Percentiles rank a stretch among this genome's conserved stretches.
Conservation (phyloP, 768 basidiomycete species). For the Cubamyces lactineus region DNA sequence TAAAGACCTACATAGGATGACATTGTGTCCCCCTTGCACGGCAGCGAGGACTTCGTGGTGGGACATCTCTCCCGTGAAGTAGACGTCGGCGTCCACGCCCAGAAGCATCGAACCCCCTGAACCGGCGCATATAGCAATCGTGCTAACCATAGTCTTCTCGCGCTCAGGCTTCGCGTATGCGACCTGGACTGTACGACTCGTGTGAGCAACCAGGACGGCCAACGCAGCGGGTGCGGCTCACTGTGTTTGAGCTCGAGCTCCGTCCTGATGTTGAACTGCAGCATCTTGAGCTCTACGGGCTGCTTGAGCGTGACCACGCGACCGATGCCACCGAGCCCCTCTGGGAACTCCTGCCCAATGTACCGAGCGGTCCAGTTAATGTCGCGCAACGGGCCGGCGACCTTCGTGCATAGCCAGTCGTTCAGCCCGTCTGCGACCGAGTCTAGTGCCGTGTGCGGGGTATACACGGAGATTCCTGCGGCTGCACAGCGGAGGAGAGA, state of each 20-base stretch:
- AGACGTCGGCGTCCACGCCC: conserved; percentile 78
- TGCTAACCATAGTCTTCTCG: conserved; percentile 41
- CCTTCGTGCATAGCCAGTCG: conserved; percentile 74
- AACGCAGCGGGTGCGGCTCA: conserved; percentile 37
- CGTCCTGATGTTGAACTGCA: conserved; percentile 70
- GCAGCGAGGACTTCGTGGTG: conserved; percentile 91
- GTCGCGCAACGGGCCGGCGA: conserved; percentile 36
- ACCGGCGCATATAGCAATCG: conserved; percentile 91
- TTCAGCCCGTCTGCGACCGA: conserved; percentile 84
- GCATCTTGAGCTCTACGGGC: conserved; percentile 58
- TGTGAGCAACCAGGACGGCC: conserved; percentile 28
- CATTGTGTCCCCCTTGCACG: conserved; percentile 72
- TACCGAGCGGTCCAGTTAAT: conserved; percentile 33
- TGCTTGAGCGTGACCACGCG: conserved; percentile 65
- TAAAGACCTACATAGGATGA: conserved; percentile 74
- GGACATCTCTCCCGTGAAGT: conserved; percentile 91
- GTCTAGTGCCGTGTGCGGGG: conserved; percentile 89
- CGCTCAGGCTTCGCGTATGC: conserved; percentile 46
- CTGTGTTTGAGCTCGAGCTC: conserved; percentile 63
- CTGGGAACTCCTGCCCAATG: conserved; percentile 34
- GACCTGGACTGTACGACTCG: conserved; percentile 59
- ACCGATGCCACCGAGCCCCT: conserved; percentile 58
- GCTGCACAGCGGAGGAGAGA: conserved; percentile 82
- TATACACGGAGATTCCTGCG: conserved; percentile 82
- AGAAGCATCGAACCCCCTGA: conserved; percentile 80